Base-by-base conservation (phyloP, 345 rosid species). In the Salix viminalis region DNA sequence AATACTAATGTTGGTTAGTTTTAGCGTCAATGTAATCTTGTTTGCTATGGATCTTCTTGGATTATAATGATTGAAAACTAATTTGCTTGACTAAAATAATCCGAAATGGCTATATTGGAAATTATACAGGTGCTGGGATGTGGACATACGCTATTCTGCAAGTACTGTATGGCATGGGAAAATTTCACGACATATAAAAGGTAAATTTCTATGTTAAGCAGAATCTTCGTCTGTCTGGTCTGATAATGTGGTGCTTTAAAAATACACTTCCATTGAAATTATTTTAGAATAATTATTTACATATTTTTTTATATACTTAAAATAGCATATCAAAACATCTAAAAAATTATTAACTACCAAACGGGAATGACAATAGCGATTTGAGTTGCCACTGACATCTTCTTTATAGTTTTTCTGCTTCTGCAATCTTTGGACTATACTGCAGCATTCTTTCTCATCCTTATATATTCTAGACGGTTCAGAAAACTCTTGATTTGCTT, bases 1-100 rank as follows among this genome's bases (percentile, higher is more conserved):
- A 89, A 85, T 86, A 76, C 61, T 89, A 86, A 79, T 76, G 50
- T 9, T 61, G 44, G 13, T 80, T 37, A 23, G 72, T 58, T 54
- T 54, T 21, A 15, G 67, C 14, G 11, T 62, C 69, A 6, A 61
- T 77, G 69, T 37, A 69, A 44, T 79, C 67, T 21, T 69, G 30
- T 70, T 62, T 79, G 71, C 26, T 41, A n/a, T n/a, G 41, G 39
- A 67, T 74, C 70, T 60, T 50, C 65, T 56, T 73, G 23, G 56
- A 62, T 73, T 28, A 11, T n/a, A 37, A 46, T 54, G 30, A 9
- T 26, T 60, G 42, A 41, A 58, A 65, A 79, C 77, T 75, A 7
- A 4, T 75, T 81, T 41, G 52, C 44, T 73, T 79, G 26, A 70
- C 69, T 73, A 64, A 70, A 56, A 42, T 70, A 52, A 36, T 65